Evolutionary conservation across 2,329 filamentous ascomycete genomes (phyloP).

Genomic region (Talaromyces sp.): DNA sequence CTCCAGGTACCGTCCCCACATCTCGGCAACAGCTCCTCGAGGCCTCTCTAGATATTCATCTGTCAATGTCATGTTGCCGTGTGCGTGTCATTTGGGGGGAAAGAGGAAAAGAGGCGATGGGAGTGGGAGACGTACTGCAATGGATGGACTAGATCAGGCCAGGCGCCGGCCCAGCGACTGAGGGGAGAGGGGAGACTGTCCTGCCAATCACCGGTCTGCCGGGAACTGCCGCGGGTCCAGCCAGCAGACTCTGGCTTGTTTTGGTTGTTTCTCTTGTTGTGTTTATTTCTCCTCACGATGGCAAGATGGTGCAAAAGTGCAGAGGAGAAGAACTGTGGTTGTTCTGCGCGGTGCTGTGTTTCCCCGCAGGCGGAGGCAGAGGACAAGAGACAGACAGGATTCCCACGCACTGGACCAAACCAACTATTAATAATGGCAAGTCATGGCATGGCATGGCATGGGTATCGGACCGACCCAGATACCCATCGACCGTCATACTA

Average conservation of each 20-base stretch:
- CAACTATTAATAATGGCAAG: neutral
- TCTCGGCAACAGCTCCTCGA: slow-evolving; percentile 7
- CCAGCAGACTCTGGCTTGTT: neutral
- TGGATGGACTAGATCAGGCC: neutral
- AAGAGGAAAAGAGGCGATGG: neutral
- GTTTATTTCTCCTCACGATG: neutral
- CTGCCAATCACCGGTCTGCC: neutral
- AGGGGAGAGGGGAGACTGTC: neutral
- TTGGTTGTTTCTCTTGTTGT: neutral
- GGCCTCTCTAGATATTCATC: slow-evolving; percentile 9
- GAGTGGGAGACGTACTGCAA: neutral
- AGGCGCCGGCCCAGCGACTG: neutral
- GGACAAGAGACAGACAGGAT: neutral
- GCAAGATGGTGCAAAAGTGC: neutral
- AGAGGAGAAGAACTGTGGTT: neutral
- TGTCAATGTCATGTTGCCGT: slow-evolving; percentile 4
- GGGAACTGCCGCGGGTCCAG: neutral
- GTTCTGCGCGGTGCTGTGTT: neutral
- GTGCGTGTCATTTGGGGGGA: neutral
- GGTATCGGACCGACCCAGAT: neutral
- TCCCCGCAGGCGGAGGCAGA: neutral
- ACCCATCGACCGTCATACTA: neutral
- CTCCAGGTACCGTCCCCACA: slow-evolving; percentile 14
- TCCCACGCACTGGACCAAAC: neutral
- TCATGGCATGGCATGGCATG: no score